These are phyloP conservation scores for Sporothrix humicola DNA, from an alignment of 2,329 filamentous ascomycete genomes.

Conservation along the genomic window DNA sequence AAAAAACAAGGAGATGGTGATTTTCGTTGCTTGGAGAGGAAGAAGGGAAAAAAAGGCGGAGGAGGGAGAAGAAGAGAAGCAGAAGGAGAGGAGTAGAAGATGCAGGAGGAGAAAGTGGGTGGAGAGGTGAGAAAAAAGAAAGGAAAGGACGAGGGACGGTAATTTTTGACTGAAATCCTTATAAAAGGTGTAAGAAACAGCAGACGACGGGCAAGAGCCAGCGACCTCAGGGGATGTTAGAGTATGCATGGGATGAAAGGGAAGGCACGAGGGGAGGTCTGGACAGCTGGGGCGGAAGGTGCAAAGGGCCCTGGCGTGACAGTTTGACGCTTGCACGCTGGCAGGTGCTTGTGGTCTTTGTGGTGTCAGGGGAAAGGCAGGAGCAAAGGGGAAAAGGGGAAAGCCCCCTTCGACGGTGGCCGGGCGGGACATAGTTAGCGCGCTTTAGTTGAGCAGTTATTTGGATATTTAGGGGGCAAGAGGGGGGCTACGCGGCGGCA, in stretches of 20 bases:
- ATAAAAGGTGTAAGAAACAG: conserved; percentile 19
- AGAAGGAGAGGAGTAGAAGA: conserved; percentile 25
- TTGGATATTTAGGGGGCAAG: not conserved
- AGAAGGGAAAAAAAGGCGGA: conserved; percentile 28
- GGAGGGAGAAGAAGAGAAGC: not conserved
- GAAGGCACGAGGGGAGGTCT: conserved; percentile 9
- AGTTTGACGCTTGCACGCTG: conserved; percentile 1
- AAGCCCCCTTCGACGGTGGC: conserved; percentile 20
- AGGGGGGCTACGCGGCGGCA: conserved; percentile 9
- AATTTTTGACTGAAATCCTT: conserved; percentile 22
- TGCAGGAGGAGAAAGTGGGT: conserved; percentile 29
- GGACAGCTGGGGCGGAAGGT: conserved; percentile 3
- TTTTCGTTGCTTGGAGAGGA: conserved; percentile 35
- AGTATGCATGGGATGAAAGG: not conserved
- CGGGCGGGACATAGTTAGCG: conserved; percentile 34
- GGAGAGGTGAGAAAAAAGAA: conserved; percentile 20
- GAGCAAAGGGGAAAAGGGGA: conserved; percentile 3
- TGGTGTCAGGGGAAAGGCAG: conserved; percentile 17
- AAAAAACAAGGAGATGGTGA: conserved; percentile 36
- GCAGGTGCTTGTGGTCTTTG: conserved; percentile 5
- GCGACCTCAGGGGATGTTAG: not conserved
- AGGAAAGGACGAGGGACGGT: conserved; percentile 24
- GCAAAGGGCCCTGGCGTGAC: not conserved
- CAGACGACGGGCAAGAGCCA: not conserved
- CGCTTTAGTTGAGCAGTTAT: conserved; percentile 23